Conservation (phyloP, 2,329 filamentous ascomycete species). For the Colletotrichum graminicola region DNA sequence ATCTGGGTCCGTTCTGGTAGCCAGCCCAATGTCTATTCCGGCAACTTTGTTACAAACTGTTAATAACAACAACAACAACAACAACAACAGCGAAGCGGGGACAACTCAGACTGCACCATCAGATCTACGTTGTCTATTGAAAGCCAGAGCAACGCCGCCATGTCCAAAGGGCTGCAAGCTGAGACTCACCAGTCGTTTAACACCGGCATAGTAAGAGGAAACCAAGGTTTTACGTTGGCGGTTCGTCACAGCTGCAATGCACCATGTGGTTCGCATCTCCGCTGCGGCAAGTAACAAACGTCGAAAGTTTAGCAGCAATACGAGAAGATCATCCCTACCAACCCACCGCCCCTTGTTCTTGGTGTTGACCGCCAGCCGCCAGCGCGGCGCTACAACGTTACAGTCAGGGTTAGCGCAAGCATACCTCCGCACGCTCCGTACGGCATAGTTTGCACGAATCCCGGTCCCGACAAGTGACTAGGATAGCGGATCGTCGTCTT, state of each 20-base stretch:
- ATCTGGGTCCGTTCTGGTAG: not conserved
- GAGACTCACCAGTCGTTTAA: not conserved
- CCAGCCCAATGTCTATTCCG: not conserved
- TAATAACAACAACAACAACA: not conserved
- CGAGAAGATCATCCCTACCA: slow-evolving; percentile 31
- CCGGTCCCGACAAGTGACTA: not conserved
- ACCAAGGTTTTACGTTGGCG: not conserved
- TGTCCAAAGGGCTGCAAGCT: not conserved
- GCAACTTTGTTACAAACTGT: not conserved
- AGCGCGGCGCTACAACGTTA: slow-evolving; percentile 7
- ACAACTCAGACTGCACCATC: not conserved
- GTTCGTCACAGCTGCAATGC: not conserved
- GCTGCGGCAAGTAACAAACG: slow-evolving; percentile 16
- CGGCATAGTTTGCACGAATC: no score
- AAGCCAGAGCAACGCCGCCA: not conserved
- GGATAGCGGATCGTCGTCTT: not conserved
- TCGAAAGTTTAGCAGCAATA: slow-evolving; percentile 14
- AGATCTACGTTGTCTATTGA: not conserved
- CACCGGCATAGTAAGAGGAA: not conserved
- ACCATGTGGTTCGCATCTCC: slow-evolving; percentile 15
- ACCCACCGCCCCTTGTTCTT: not conserved
- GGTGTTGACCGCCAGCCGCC: not conserved
- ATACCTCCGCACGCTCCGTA: no score
- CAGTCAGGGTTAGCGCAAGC: not conserved
- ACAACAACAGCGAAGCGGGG: not conserved